Conservation (phyloP, 1,284 basidiomycete species). For the Leucoagaricus sp. region DNA sequence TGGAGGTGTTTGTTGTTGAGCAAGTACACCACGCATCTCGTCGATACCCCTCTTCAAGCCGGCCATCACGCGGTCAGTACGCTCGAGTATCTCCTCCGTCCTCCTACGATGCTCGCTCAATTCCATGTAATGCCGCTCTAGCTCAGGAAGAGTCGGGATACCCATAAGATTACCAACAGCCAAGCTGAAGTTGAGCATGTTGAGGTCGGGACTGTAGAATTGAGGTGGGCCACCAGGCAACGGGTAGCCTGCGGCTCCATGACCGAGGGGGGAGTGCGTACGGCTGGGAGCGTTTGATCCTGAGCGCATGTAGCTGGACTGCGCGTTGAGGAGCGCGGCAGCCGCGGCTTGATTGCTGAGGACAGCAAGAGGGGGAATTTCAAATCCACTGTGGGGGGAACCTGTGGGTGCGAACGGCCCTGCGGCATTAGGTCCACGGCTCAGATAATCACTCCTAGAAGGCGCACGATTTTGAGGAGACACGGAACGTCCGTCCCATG, state of each 20-base stretch:
- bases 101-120: slow-evolving; percentile 59
- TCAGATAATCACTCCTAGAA: slow-evolving; percentile 18
- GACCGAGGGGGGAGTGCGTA: slow-evolving; percentile 65
- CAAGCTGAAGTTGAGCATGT: slow-evolving; percentile 27
- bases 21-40: slow-evolving; percentile 52
- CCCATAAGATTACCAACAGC: slow-evolving; percentile 32
- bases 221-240: slow-evolving; percentile 14
- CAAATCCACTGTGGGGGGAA: slow-evolving; percentile 49
- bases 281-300: slow-evolving; percentile 63
- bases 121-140: slow-evolving; percentile 69
- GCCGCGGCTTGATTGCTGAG: slow-evolving; percentile 29
- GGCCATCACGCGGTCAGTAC: slow-evolving; percentile 71
- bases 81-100: slow-evolving; percentile 70
- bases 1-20: slow-evolving; percentile 19
- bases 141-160: slow-evolving; percentile 59
- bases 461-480: slow-evolving; percentile 26
- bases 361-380: slow-evolving; percentile 59
- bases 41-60: slow-evolving; percentile 72
- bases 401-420: slow-evolving; percentile 24
- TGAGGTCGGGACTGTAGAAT: slow-evolving; percentile 8
- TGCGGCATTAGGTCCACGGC: slow-evolving; percentile 20
- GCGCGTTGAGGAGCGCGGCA: slow-evolving; percentile 29
- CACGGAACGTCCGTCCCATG: slow-evolving; percentile 23
- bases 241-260: slow-evolving; percentile 32
- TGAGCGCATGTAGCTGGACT: slow-evolving; percentile 58